Percentiles rank a stretch among this genome's conserved stretches.
These are phyloP conservation scores for Cercospora sesami DNA, from an alignment of 2,329 filamentous ascomycete species.

Conservation along the genomic window DNA sequence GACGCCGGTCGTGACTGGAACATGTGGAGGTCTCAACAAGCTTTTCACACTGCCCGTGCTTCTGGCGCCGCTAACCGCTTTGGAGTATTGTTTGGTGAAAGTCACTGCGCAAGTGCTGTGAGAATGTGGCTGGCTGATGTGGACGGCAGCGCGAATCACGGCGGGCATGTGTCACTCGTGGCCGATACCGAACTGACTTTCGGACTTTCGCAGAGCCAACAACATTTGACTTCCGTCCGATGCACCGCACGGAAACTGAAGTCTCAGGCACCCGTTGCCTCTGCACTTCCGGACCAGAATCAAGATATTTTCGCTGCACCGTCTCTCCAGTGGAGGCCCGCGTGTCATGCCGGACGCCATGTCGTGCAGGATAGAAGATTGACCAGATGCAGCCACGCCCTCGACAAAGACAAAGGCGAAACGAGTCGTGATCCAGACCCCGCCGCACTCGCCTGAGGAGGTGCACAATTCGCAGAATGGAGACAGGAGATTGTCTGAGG, in stretches of 20 bases:
- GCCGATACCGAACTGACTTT: not conserved
- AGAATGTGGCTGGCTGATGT: not conserved
- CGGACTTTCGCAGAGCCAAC: no score
- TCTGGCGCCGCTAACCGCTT: not conserved
- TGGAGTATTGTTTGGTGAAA: not conserved
- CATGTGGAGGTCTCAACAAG: not conserved
- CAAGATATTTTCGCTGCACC: not conserved
- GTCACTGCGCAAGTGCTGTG: not conserved
- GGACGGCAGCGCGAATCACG: not conserved
- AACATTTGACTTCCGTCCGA: no score
- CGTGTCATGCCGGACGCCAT: slow-evolving; percentile 5
- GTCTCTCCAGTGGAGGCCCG: not conserved
- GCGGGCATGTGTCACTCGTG: not conserved
- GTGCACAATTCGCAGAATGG: slow-evolving; percentile 18
- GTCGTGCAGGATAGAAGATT: slow-evolving; percentile 18
- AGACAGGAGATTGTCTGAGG: slow-evolving; percentile 21
- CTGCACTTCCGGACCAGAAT: not conserved
- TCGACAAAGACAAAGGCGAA: slow-evolving; percentile 33
- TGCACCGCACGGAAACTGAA: no score
- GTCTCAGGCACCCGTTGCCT: not conserved
- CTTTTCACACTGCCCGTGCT: not conserved
- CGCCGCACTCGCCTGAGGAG: slow-evolving; percentile 33
- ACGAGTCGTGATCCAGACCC: slow-evolving; percentile 33
- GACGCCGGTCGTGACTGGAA: not conserved
- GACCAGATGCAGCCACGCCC: slow-evolving; percentile 27